A percentile compares a stretch with the other conserved stretches of the same genome.
phyloP scores from a whole-genome alignment of 2,329 filamentous ascomycete genomes.

The Trichoderma sp. region DNA sequence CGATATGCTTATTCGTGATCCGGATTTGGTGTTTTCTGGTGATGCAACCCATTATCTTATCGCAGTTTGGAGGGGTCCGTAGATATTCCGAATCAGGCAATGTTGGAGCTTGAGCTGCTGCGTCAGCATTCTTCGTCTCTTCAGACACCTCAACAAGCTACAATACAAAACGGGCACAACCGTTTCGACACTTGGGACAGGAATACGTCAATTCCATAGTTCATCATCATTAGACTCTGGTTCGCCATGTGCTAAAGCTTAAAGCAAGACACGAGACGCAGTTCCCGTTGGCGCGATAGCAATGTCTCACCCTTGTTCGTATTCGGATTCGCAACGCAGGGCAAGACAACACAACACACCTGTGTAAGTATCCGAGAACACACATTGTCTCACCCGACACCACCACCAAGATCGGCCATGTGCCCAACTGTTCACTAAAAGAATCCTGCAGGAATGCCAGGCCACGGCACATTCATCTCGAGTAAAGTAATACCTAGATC shows the following conservation, averaged over 20 bases:
- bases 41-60: slow-evolving; percentile 24
- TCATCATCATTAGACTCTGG: too few relatives aligned
- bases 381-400: background rate
- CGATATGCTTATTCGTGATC: background rate
- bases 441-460: slow-evolving; percentile 14
- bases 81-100: slow-evolving; percentile 17
- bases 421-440: background rate
- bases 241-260: too few relatives aligned
- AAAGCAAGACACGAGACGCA: slow-evolving; percentile 5
- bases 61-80: slow-evolving; percentile 16
- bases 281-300: background rate
- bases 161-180: background rate
- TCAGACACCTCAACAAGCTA: background rate
- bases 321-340: slow-evolving; percentile 20
- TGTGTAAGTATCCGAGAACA: slow-evolving; percentile 7
- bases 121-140: background rate
- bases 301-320: slow-evolving; percentile 20
- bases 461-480: background rate
- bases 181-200: background rate
- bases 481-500: background rate
- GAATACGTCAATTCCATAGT: too few relatives aligned
- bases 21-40: background rate
- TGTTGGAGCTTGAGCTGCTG: background rate
- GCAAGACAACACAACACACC: background rate
- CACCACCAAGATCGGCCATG: background rate